These are phyloP conservation scores for Phytophthora europaea DNA, from an alignment of 352 stramenopile genomes.

Conservation along the genomic window DNA sequence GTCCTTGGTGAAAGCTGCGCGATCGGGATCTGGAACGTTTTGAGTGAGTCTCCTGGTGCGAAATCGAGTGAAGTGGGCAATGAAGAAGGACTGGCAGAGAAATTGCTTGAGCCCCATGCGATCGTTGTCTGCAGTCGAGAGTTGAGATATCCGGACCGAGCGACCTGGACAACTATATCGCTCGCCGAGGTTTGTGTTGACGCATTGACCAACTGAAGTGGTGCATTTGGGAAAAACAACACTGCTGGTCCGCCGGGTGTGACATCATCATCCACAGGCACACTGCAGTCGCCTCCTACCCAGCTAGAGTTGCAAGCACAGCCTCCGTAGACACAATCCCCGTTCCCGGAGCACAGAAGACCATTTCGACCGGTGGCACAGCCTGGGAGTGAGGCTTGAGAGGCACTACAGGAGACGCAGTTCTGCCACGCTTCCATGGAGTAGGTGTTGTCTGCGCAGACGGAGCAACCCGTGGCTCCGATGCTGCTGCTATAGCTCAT, in stretches of 20 bases:
- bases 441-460: constrained; percentile 49
- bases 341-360: constrained; percentile 65
- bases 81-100: constrained; percentile 28
- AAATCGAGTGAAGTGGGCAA: constrained; percentile 36
- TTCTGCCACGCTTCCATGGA: constrained; percentile 63
- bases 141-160: constrained; percentile 36
- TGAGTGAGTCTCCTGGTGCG: constrained; percentile 22
- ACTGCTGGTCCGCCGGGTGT: constrained; percentile 36
- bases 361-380: constrained; percentile 69
- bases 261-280: constrained; percentile 3
- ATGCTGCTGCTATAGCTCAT: constrained; percentile 43
- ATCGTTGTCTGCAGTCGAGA: constrained; percentile 32
- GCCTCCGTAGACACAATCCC: constrained; percentile 57
- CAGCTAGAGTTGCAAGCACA: constrained; percentile 59
- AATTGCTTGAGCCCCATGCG: constrained; percentile 43
- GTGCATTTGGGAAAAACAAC: constrained; percentile 55
- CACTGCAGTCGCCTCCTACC: constrained; percentile 58
- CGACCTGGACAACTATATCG: constrained; percentile 44
- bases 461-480: constrained; percentile 44
- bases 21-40: constrained; percentile 39
- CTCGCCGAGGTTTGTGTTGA: constrained; percentile 11
- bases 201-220: constrained; percentile 33
- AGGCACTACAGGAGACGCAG: constrained; percentile 59
- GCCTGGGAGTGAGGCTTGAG: constrained; percentile 30
- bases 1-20: constrained; percentile 35